Evolutionary conservation across 306 rosid species (phyloP), one percentile per base, ranked within the genome.

Genomic region (Glycine tomentella): DNA sequence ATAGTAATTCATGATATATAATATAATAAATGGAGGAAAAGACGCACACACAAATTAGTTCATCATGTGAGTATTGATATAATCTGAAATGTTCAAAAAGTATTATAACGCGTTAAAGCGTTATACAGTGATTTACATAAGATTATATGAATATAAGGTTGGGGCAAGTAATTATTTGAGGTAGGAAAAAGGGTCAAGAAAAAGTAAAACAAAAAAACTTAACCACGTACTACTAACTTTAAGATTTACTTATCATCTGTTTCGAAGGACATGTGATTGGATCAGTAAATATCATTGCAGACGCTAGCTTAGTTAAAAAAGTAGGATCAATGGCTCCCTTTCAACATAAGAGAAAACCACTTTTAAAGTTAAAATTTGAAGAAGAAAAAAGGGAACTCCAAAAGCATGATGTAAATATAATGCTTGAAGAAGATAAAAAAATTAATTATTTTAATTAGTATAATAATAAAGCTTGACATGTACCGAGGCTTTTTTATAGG

Each of bases 191-290:
- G 13, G 7, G 7, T 34, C 8, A 12, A 8, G 15, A 6, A 16
- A 52, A 45, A 51, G 69, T 51, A 52, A 51, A 51, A 51, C n/a
- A 44, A 4, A 14, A 65, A 20, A 11, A 4, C 45, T n/a, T 15
- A 70, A 72, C 38, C 78, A 13, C 36, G 36, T 34, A 34, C 34
- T 40, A 25, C 74, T 3, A 42, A 70, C 74, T 77, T 77, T 62
- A 44, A 62, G 56, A 65, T 12, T 77, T 71, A 62, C 68, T 66
- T 16, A 36, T 72, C 20, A 44, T 77, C 12, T 83, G 64, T 50
- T 77, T 77, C 5, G 46, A 72, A 62, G 80, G 69, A 15, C 48
- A 42, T 6, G 79, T 62, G 74, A 77, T 62, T 70, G 42, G 82
- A 53, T 79, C 31, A 17, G 63, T 9, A 83, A 59, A 44, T 9